phyloP scores from a whole-genome alignment of 176 grass and related monocot genomes.

The Ensete glaucum region DNA sequence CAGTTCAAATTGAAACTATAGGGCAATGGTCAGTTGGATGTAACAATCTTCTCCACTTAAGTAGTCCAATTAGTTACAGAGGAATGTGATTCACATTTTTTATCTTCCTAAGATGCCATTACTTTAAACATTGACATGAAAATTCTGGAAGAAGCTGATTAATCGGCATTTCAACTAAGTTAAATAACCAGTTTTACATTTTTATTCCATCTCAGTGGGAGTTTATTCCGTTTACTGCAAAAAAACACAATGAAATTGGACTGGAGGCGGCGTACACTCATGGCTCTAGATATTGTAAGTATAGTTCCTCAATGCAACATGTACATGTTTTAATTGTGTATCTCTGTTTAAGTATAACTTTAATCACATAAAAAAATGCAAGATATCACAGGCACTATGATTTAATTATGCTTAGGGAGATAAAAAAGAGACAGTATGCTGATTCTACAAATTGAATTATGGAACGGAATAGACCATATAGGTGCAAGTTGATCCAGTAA shows the following conservation, averaged over 20 bases:
- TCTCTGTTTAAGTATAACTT: neutral
- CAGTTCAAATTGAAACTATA: too few relatives aligned
- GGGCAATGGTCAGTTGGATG: too few relatives aligned
- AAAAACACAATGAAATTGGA: conserved; percentile 64
- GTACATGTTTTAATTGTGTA: neutral
- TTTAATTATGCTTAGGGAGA: neutral
- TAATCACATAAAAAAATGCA: neutral
- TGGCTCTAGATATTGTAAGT: conserved; percentile 99
- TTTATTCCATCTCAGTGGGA: conserved; percentile 41
- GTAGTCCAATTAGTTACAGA: too few relatives aligned
- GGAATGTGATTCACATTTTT: too few relatives aligned
- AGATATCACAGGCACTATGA: neutral
- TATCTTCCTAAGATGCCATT: too few relatives aligned
- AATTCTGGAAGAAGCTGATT: neutral
- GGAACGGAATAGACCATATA: too few relatives aligned
- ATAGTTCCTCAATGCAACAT: conserved; percentile 3
- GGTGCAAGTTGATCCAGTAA: too few relatives aligned
- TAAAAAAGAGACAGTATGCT: too few relatives aligned
- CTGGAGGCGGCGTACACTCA: conserved; percentile 73
- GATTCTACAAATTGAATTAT: too few relatives aligned
- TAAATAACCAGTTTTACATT: neutral
- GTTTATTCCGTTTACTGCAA: conserved; percentile 91
- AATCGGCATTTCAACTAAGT: neutral
- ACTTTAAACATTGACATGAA: neutral
- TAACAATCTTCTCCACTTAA: too few relatives aligned